Conservation (phyloP, 164 flowering plant genomes). For the Magnolia kwangsiensis region DNA sequence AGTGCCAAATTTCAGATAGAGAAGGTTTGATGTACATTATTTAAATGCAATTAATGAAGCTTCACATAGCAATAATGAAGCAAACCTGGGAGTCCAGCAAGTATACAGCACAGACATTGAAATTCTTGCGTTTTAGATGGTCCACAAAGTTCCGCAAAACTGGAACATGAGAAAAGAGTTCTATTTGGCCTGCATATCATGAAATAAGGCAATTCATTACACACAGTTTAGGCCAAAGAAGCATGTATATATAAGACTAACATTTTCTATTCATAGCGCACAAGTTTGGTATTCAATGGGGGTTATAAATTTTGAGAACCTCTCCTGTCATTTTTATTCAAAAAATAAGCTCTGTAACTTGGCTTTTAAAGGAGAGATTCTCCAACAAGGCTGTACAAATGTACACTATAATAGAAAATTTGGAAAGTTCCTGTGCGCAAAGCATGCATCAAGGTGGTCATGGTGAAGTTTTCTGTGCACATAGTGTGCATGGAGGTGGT, state of each 20-base stretch:
- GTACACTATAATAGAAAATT: no score
- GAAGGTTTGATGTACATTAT: not conserved
- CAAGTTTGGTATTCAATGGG: not conserved
- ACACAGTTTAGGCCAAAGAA: not conserved
- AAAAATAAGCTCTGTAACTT: not conserved
- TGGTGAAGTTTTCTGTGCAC: no score
- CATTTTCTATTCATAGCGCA: no score
- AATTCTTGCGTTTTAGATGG: constrained; percentile 77
- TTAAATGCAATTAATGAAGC: not conserved
- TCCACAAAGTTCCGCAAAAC: constrained; percentile 86
- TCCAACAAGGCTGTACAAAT: not conserved
- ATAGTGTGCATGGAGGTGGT: no score
- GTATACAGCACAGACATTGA: constrained; percentile 91
- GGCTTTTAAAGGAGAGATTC: not conserved
- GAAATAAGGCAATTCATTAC: not conserved
- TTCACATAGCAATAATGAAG: not conserved
- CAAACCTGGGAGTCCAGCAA: constrained; percentile 96
- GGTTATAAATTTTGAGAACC: no score
- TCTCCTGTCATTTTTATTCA: not conserved
- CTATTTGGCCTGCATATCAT: constrained; percentile 71
- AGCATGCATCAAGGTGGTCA: no score
- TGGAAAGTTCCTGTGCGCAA: no score
- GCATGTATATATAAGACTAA: not conserved
- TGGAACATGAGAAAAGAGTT: constrained; percentile 85
- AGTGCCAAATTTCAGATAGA: not conserved